Evolutionary conservation across 495 filamentous ascomycete species (phyloP).

Genomic region (Geopyxis carbonaria): DNA sequence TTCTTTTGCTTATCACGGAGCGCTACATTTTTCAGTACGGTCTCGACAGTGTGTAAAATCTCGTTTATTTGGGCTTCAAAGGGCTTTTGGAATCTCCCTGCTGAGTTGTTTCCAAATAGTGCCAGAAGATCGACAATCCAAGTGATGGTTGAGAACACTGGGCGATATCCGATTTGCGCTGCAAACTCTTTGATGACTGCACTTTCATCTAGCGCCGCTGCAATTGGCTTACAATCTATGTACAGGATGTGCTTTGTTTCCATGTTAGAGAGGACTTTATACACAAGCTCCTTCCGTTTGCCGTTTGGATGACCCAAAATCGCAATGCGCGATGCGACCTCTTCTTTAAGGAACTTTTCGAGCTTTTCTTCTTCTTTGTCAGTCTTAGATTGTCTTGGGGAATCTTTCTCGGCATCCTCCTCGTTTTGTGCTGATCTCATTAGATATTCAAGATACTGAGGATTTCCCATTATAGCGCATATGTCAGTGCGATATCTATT

Average conservation of each 20-base stretch:
- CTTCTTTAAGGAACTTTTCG: conserved; percentile 71
- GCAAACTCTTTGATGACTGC: conserved; percentile 68
- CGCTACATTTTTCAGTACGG: conserved; percentile 59
- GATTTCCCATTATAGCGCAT: too few relatives aligned
- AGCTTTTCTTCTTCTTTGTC: conserved; percentile 30
- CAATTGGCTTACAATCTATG: conserved; percentile 85
- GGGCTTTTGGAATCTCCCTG: too few relatives aligned
- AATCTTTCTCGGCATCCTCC: too few relatives aligned
- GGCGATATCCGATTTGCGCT: conserved; percentile 70
- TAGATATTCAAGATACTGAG: too few relatives aligned
- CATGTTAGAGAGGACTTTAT: conserved; percentile 66
- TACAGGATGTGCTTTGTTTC: conserved; percentile 59
- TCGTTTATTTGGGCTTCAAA: conserved; percentile 82
- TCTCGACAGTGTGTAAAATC: conserved; percentile 70
- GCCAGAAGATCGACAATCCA: conserved; percentile 74
- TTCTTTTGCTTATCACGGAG: conserved; percentile 57
- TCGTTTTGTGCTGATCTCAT: too few relatives aligned
- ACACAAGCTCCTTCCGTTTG: conserved; percentile 68
- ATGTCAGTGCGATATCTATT: too few relatives aligned
- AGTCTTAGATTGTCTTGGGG: not conserved
- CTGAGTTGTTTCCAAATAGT: too few relatives aligned
- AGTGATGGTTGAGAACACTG: conserved; percentile 91
- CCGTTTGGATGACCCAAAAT: conserved; percentile 82
- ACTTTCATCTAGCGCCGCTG: conserved; percentile 76
- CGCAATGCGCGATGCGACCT: conserved; percentile 66